Conservation (phyloP, 306 rosid genomes). For the Vigna radiata region DNA sequence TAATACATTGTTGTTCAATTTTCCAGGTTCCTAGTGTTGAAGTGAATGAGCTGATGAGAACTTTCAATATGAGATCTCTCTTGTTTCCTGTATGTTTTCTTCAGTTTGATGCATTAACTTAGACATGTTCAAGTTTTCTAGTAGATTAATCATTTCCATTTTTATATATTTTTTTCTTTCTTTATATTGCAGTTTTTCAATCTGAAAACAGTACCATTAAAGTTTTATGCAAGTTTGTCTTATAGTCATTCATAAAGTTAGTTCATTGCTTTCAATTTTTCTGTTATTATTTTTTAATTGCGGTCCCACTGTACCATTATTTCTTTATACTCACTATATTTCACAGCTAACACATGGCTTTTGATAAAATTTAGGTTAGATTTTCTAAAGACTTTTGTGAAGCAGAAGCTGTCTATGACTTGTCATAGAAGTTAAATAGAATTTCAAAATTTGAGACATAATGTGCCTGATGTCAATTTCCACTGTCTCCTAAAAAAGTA, state of each 20-base stretch:
- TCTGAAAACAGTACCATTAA: constrained; percentile 15
- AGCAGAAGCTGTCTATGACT: constrained; percentile 20
- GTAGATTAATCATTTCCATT: constrained; percentile 13
- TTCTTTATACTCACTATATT: constrained; percentile 10
- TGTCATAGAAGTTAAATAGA: not conserved
- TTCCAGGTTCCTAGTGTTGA: constrained; percentile 90
- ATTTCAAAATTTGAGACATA: not conserved
- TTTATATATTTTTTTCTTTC: constrained; percentile 11
- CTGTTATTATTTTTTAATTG: constrained; percentile 15
- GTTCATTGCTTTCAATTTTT: constrained; percentile 14
- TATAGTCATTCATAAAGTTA: not conserved
- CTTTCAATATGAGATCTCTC: constrained; percentile 89
- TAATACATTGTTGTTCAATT: constrained; percentile 46
- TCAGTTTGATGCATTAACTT: constrained; percentile 28
- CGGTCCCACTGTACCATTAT: constrained; percentile 13
- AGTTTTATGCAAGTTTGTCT: constrained; percentile 27
- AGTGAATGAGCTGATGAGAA: constrained; percentile 90
- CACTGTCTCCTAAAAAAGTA: not conserved
- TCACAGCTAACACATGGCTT: constrained; percentile 1
- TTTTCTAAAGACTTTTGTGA: constrained; percentile 19
- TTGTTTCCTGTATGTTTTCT: constrained; percentile 76
- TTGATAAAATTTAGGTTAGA: not conserved
- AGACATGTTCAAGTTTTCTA: constrained; percentile 25
- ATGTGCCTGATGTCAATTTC: not conserved
- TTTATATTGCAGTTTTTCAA: constrained; percentile 17